Conservation (phyloP, 2,329 filamentous ascomycete species). For the Calonectria ilicicola region DNA sequence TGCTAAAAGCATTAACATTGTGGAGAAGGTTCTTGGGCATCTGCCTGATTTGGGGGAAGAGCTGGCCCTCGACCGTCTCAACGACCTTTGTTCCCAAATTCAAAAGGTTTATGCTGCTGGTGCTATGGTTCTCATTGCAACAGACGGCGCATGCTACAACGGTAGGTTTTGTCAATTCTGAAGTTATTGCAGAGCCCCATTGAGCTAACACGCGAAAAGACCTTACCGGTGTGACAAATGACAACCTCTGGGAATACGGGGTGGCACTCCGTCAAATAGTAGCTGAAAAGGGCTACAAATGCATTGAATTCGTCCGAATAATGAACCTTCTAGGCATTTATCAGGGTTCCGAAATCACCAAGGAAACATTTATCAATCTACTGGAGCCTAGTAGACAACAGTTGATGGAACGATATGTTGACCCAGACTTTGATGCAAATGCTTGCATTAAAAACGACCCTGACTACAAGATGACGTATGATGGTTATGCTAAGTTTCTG, state of each 20-base stretch:
- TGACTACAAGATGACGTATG: slow-evolving; percentile 25
- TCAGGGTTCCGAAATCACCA: background rate
- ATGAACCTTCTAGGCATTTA: background rate
- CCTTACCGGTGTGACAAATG: background rate
- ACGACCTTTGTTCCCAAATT: background rate
- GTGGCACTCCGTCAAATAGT: background rate
- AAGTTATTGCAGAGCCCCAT: background rate
- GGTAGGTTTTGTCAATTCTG: background rate
- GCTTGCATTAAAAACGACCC: slow-evolving; percentile 24
- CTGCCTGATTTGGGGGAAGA: background rate
- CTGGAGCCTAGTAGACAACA: background rate
- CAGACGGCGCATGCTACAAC: background rate
- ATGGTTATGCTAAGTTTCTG: slow-evolving; percentile 26
- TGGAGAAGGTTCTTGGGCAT: background rate
- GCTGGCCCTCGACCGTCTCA: background rate
- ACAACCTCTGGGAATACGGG: background rate
- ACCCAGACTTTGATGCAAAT: slow-evolving; percentile 7
- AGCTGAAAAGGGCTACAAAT: background rate
- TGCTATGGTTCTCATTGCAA: background rate
- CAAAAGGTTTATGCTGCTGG: background rate
- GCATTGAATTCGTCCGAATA: background rate
- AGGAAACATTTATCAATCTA: background rate
- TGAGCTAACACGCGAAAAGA: background rate
- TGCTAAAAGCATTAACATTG: background rate
- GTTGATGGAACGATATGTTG: background rate